Evolutionary conservation across 225 moss, liverwort and hornwort genomes (phyloP).

Genomic region (Antitrichia curtipendula): DNA sequence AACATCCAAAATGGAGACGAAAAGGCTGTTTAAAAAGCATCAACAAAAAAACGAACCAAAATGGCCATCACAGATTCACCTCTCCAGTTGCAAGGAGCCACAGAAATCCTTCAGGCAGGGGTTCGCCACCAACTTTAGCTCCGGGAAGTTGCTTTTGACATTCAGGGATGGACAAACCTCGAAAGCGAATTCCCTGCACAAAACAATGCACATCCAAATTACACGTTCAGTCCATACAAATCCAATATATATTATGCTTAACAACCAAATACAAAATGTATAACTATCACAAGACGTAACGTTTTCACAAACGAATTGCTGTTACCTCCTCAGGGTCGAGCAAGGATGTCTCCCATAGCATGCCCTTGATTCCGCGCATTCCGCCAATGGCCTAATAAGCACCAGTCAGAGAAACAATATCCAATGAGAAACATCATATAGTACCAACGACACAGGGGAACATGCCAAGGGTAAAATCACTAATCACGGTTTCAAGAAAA

Average conservation of each 20-base stretch:
- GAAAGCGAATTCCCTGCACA: slow-evolving; percentile 51
- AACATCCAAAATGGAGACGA: neutral
- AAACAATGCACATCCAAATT: neutral
- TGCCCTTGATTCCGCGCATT: slow-evolving; percentile 80
- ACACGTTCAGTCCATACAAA: neutral
- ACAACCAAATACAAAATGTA: neutral
- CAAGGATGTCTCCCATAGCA: slow-evolving; percentile 76
- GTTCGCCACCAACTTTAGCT: slow-evolving; percentile 58
- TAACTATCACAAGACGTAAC: neutral
- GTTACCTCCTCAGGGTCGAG: slow-evolving; percentile 61
- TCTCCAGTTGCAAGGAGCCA: slow-evolving; percentile 78
- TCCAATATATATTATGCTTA: neutral
- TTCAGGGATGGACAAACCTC: slow-evolving; percentile 67
- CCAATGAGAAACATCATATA: neutral
- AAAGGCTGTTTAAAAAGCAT: neutral
- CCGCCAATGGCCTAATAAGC: slow-evolving; percentile 43
- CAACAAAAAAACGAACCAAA: neutral
- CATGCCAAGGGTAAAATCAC: neutral
- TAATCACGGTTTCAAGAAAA: neutral
- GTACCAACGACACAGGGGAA: neutral
- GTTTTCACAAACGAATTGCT: neutral
- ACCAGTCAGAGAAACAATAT: neutral
- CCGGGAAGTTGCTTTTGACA: slow-evolving; percentile 55
- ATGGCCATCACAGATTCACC: neutral
- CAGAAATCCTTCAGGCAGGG: slow-evolving; percentile 68